Base-by-base conservation (phyloP, 1,139 yeast genomes). In the Geotrichum europaeum region DNA sequence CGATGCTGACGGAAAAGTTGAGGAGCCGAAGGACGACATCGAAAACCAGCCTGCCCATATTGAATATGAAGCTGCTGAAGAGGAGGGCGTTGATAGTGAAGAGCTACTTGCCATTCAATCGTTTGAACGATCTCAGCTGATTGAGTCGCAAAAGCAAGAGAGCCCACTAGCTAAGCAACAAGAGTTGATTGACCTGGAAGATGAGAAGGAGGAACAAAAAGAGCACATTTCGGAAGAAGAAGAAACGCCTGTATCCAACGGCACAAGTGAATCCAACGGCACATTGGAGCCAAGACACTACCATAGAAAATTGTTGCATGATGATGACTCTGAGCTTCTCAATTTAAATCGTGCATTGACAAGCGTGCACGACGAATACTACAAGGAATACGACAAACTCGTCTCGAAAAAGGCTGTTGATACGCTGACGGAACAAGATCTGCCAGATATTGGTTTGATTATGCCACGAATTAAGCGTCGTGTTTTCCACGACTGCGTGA, bases 121-220 rank as follows among this genome's bases (percentile, higher is more conserved):
- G n/a, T 74, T 78, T 30, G 82, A 84, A 22, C 76, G 89, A 62
- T 79, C 81, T 32, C 83, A 80, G 43, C 78, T 84, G 0, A 75
- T 86, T 22, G 89, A 85, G 67, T 85, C 84, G 60, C 91, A 82
- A 74, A 89, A 81, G 71, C 82, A 80, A 43, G 89, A 86, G 58
- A 75, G 97, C 63, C 97, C 97, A 0, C 76, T 91, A 64, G 96
- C 96, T 0, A 87, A 86, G 65, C 76, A 89, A 58, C 97, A 90
- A 70, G 85, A 86, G 68, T 85, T 86, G 67, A 76, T 90, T 63
- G 61, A 59, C 12, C 51, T 47, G 36, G 92, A 87, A 62, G 81
- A 82, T 15, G 64, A 61, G 20, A 65, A 67, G 52, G 57, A 71
- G 13, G 76, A 62, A 9, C 59, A 60, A 49, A 13, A 22, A 24